These are phyloP conservation scores for Suhomyces anneliseae DNA, from an alignment of 1,139 yeast genomes.

Conservation along the genomic window DNA sequence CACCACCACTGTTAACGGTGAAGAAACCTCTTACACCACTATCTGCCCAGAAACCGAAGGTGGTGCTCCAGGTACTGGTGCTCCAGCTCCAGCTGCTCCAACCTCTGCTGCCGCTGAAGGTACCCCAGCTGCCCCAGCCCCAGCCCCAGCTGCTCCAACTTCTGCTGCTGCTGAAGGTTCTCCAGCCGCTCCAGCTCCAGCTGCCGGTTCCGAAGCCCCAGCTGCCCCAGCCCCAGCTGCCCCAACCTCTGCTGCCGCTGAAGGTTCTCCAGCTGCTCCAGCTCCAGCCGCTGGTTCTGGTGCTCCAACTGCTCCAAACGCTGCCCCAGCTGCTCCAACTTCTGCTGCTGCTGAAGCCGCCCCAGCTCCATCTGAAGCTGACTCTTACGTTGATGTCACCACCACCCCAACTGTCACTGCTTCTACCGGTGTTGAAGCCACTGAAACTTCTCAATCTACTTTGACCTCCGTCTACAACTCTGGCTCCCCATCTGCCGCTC, in stretches of 20 bases:
- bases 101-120: slow-evolving; percentile 27
- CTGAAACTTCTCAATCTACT: slow-evolving; percentile 36
- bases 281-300: slow-evolving; percentile 9
- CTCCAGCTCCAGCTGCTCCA: slow-evolving; percentile 20
- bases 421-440: slow-evolving; percentile 37
- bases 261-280: slow-evolving; percentile 9
- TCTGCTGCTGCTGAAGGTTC: slow-evolving; percentile 7
- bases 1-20: slow-evolving; percentile 41
- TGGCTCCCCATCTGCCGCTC: slow-evolving; percentile 16
- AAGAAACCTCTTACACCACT: slow-evolving; percentile 48
- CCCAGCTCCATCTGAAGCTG: slow-evolving; percentile 17
- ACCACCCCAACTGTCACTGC: slow-evolving; percentile 36
- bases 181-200: slow-evolving; percentile 11
- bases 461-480: slow-evolving; percentile 26
- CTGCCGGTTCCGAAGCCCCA: slow-evolving; percentile 12
- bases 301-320: slow-evolving; percentile 14
- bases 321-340: slow-evolving; percentile 7
- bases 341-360: slow-evolving; percentile 14
- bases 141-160: slow-evolving; percentile 17
- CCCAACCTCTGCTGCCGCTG: slow-evolving; percentile 14
- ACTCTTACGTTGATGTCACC: slow-evolving; percentile 23
- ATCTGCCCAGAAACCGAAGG: slow-evolving; percentile 41
- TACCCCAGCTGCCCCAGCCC: slow-evolving; percentile 46
- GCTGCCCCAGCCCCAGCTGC: slow-evolving; percentile 14
- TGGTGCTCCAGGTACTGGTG: slow-evolving; percentile 17